phyloP scores from a whole-genome alignment of 1,139 yeast species.

The Saccharomyces hybrid region DNA sequence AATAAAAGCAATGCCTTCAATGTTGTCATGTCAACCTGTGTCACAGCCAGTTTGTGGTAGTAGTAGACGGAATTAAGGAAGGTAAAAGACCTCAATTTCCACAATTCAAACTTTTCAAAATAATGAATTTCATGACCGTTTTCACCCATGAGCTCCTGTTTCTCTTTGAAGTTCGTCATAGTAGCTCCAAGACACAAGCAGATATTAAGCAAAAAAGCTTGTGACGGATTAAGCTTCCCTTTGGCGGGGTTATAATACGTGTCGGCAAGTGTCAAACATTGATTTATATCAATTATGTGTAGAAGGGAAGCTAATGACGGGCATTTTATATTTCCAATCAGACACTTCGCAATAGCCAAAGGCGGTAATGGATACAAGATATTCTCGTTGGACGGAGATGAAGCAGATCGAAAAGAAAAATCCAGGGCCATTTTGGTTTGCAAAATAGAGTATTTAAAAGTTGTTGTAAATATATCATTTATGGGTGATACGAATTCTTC shows the following conservation, averaged over 20 bases:
- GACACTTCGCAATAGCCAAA: conserved; percentile 10
- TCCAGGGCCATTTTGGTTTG: conserved; percentile 17
- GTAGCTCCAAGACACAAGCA: conserved; percentile 20
- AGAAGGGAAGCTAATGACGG: conserved; percentile 16
- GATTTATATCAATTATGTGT: conserved; percentile 14
- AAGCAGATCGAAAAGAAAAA: conserved; percentile 16
- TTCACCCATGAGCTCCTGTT: not conserved
- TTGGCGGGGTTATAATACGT: conserved; percentile 14
- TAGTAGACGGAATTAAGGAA: conserved; percentile 23
- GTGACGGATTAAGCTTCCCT: conserved; percentile 19
- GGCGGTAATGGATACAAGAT: not conserved
- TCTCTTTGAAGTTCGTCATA: conserved; percentile 7
- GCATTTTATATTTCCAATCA: conserved; percentile 17
- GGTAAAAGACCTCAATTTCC: conserved; percentile 3
- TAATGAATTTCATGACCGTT: conserved; percentile 11
- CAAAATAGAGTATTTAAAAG: conserved; percentile 19
- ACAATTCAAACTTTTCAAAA: not conserved
- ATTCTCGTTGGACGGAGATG: conserved; percentile 15
- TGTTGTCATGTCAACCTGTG: conserved; percentile 20
- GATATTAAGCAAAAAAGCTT: conserved; percentile 22
- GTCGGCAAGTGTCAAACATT: conserved; percentile 14
- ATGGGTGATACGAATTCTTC: conserved; percentile 13
- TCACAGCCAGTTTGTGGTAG: conserved; percentile 22
- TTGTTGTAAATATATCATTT: conserved; percentile 12
- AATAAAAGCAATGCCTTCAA: conserved; percentile 22